phyloP scores from a whole-genome alignment of 331 rosid species.

The Malus hybrid region DNA sequence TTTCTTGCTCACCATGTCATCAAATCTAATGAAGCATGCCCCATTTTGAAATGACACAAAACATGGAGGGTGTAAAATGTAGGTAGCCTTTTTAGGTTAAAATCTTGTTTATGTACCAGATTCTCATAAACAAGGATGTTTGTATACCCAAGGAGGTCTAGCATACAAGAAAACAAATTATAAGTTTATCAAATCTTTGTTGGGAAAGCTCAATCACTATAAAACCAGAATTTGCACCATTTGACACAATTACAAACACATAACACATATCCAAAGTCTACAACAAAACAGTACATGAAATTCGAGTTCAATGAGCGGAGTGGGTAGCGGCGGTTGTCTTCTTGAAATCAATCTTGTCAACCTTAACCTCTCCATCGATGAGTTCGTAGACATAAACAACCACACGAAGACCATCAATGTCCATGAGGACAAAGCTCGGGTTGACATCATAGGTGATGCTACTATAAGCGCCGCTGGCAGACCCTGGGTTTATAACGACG shows the following conservation, averaged over 20 bases:
- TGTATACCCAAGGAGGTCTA: neutral
- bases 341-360: constrained; percentile 98
- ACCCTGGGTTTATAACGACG: constrained; percentile 94
- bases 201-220: neutral
- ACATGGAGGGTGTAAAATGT: no score
- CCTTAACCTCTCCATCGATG: constrained; percentile 96
- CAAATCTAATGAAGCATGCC: no score
- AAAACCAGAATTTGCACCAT: neutral
- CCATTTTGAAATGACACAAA: no score
- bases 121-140: neutral
- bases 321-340: constrained; percentile 67
- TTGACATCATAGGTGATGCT: constrained; percentile 92
- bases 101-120: no score
- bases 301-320: constrained; percentile 41
- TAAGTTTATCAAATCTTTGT: neutral
- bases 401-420: constrained; percentile 88
- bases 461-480: constrained; percentile 92
- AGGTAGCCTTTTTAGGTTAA: no score
- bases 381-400: constrained; percentile 95
- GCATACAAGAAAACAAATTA: neutral
- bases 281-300: neutral
- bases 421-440: constrained; percentile 98
- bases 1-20: no score
- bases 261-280: neutral
- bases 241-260: neutral